A percentile compares a stretch with the other conserved stretches of the same genome.
phyloP scores from a whole-genome alignment of 306 rosid species.

The Delonix regia region DNA sequence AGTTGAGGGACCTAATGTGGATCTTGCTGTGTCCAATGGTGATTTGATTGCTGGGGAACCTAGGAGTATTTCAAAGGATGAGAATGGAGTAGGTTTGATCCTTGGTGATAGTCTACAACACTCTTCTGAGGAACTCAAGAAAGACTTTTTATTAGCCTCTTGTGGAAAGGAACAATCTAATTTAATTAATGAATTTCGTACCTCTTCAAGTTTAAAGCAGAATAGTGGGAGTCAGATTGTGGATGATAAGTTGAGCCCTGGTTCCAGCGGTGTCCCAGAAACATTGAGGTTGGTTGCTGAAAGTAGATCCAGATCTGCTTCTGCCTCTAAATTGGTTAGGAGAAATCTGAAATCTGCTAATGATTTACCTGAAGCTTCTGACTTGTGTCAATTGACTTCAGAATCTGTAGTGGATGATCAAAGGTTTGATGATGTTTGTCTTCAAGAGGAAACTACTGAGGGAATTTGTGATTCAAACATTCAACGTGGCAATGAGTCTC shows the following conservation, averaged over 20 bases:
- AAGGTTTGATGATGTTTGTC: constrained; percentile 32
- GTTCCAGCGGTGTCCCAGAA: constrained; percentile 33
- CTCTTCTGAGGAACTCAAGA: constrained; percentile 43
- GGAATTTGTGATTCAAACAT: constrained; percentile 38
- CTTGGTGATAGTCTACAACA: constrained; percentile 44
- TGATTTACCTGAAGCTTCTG: constrained; percentile 32
- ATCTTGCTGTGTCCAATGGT: constrained; percentile 29
- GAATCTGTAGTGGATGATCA: constrained; percentile 40
- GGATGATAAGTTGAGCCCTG: constrained; percentile 44
- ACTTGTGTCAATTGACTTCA: constrained; percentile 22
- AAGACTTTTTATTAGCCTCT: constrained; percentile 58
- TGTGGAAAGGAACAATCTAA: constrained; percentile 58
- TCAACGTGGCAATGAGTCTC: constrained; percentile 44
- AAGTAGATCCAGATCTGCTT: constrained; percentile 43
- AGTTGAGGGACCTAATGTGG: not conserved
- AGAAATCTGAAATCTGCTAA: constrained; percentile 20
- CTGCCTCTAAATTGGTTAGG: constrained; percentile 30
- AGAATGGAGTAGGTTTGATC: constrained; percentile 8
- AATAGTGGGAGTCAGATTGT: constrained; percentile 41
- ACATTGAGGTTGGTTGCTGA: constrained; percentile 26
- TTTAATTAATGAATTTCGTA: constrained; percentile 47
- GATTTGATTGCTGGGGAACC: constrained; percentile 36
- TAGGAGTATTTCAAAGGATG: constrained; percentile 27
- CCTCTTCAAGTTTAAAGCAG: constrained; percentile 42
- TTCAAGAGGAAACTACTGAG: constrained; percentile 35